These are phyloP conservation scores for Aegilops bicornis DNA, from an alignment of 176 grass and related monocot species.

Conservation along the genomic window DNA sequence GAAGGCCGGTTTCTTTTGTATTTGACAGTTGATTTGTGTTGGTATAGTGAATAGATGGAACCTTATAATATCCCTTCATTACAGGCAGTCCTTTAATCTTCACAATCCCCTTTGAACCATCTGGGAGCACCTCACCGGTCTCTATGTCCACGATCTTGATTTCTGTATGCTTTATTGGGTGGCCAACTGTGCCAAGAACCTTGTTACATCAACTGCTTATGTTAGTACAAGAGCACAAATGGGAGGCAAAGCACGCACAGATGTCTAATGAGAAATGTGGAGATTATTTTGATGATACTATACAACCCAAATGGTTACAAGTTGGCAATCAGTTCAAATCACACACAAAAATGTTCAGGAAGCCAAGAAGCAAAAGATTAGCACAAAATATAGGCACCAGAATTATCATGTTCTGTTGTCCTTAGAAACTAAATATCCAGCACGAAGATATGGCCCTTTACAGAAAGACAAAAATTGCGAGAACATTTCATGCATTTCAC, in stretches of 20 bases:
- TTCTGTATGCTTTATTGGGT: conserved; percentile 78
- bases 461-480: neutral
- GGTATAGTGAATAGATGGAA: conserved; percentile 33
- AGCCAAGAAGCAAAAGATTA: neutral
- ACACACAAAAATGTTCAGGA: neutral
- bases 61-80: conserved; percentile 99
- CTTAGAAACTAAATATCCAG: neutral
- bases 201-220: conserved; percentile 33
- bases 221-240: conserved; percentile 5
- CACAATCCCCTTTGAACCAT: conserved; percentile 90
- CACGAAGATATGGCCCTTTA: neutral
- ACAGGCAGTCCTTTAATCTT: conserved; percentile 91
- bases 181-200: conserved; percentile 92
- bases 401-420: neutral
- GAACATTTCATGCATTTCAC: no score
- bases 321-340: neutral
- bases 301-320: neutral
- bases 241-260: neutral
- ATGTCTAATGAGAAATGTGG: neutral
- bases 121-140: conserved; percentile 56
- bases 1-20: conserved; percentile 3
- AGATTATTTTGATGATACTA: neutral
- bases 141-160: conserved; percentile 77
- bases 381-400: neutral
- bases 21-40: conserved; percentile 1